phyloP scores from a whole-genome alignment of 441 rosid genomes.

The Breynia disticha region DNA sequence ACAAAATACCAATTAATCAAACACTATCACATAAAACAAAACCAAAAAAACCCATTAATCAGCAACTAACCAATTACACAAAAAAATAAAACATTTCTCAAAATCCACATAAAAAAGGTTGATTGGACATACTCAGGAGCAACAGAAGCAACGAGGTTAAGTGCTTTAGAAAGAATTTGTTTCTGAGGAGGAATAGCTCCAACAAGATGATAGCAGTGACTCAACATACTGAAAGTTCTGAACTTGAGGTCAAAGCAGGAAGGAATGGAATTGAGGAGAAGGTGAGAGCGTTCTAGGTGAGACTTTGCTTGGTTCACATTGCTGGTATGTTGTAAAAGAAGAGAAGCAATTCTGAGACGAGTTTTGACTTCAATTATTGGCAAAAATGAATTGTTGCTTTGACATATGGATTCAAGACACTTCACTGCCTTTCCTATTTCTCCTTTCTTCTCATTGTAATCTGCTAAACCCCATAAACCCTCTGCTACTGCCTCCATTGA shows the following conservation, averaged over 20 bases:
- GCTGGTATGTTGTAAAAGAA: constrained; percentile 72
- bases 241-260: constrained; percentile 84
- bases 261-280: constrained; percentile 75
- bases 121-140: constrained; percentile 29
- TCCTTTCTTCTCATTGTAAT: constrained; percentile 58
- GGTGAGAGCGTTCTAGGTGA: constrained; percentile 81
- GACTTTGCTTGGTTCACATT: constrained; percentile 76
- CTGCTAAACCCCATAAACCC: constrained; percentile 91
- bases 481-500: constrained; percentile 78
- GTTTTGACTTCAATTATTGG: constrained; percentile 84
- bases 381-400: constrained; percentile 53
- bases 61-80: not conserved
- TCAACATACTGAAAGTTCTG: constrained; percentile 66
- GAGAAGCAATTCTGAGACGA: constrained; percentile 69
- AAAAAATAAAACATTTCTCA: not conserved
- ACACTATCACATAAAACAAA: not conserved
- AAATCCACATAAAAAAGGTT: not conserved
- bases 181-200: constrained; percentile 77
- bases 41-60: too few relatives aligned
- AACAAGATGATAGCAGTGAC: constrained; percentile 84
- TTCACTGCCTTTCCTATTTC: constrained; percentile 71
- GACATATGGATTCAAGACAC: constrained; percentile 88
- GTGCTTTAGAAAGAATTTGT: constrained; percentile 63
- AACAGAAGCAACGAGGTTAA: constrained; percentile 50
- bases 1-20: not conserved